Base-by-base conservation (phyloP, 2,329 filamentous ascomycete species). In the Cercospora citrullina region DNA sequence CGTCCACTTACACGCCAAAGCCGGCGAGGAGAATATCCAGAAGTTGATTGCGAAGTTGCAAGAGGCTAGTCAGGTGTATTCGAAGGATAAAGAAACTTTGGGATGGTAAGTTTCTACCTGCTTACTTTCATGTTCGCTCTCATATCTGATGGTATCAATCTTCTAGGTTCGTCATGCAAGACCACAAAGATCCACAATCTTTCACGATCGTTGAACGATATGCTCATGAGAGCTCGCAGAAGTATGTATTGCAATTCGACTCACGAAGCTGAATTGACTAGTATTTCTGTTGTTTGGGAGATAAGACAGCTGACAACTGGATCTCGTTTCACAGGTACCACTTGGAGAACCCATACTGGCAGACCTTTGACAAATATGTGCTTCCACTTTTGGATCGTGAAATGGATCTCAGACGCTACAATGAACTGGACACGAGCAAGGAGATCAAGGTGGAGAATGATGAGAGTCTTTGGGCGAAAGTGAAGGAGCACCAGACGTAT, bases 201-300 rank as follows among this genome's bases (percentile, higher is more conserved):
- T 93, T 93, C 79, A 91, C 88, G 59, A 91, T 93, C 74, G 90
- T 93, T 58, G 90, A 93, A 81, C 83, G 90, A 33, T 93, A 91
- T 79, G 84, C 86, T 74, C 84, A 89, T 68, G 90, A 92, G 77
- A 82, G 81, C 61, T 76, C 74, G 60, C 76, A 78, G 63, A 77
- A 77, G 87, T 89, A 78, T 21, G 55, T 59, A 28, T 59, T 3
- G 16, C 33, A 31, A 26, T 5, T 42, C n/a, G 45, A 12, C 21
- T 28, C 42, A n/a, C 2, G 12, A 14, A 30, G 30, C 6, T 12
- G 28, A 8, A 8, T 28, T 33, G 4, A 0, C 30, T 36, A 8
- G 4, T 59, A 10, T 18, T 4, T 23, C n/a, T n/a, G 30, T 33
- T 6, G 1, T 36, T 36, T 31, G 30, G 4, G 4, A 36, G 16